phyloP scores from a whole-genome alignment of 2,329 filamentous ascomycete species.

The Rosellinia necatrix region DNA sequence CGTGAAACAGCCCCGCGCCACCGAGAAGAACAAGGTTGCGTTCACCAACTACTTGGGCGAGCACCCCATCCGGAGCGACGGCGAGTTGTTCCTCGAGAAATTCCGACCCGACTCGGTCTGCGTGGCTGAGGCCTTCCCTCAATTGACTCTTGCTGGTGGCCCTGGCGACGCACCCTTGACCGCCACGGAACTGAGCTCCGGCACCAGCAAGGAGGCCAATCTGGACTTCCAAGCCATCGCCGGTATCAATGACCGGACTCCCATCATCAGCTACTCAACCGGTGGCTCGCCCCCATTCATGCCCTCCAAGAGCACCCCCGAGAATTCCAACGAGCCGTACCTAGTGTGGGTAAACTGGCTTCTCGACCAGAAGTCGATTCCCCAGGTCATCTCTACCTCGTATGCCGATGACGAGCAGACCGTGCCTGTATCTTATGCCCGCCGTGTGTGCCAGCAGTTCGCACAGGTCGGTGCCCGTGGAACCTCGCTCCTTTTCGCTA shows the following conservation, averaged over 20 bases:
- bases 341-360: constrained; percentile 58
- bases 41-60: constrained; percentile 53
- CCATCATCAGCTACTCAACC: constrained; percentile 41
- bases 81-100: constrained; percentile 43
- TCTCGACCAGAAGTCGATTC: constrained; percentile 50
- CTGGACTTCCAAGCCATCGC: constrained; percentile 41
- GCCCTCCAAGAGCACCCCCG: constrained; percentile 31
- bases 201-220: constrained; percentile 38
- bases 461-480: constrained; percentile 59
- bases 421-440: constrained; percentile 56
- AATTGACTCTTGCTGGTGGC: constrained; percentile 42
- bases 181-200: constrained; percentile 29
- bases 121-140: constrained; percentile 41
- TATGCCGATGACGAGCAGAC: constrained; percentile 64
- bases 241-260: constrained; percentile 39
- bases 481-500: constrained; percentile 54
- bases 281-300: constrained; percentile 41
- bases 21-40: constrained; percentile 49
- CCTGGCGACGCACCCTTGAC: constrained; percentile 39
- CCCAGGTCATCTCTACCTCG: constrained; percentile 61
- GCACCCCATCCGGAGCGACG: constrained; percentile 52
- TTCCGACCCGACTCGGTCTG: constrained; percentile 44
- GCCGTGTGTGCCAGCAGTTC: constrained; percentile 57
- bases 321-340: constrained; percentile 59
- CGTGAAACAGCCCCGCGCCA: constrained; percentile 40